Conservation (phyloP, 148 eudicot species). For the Camellia japonica region DNA sequence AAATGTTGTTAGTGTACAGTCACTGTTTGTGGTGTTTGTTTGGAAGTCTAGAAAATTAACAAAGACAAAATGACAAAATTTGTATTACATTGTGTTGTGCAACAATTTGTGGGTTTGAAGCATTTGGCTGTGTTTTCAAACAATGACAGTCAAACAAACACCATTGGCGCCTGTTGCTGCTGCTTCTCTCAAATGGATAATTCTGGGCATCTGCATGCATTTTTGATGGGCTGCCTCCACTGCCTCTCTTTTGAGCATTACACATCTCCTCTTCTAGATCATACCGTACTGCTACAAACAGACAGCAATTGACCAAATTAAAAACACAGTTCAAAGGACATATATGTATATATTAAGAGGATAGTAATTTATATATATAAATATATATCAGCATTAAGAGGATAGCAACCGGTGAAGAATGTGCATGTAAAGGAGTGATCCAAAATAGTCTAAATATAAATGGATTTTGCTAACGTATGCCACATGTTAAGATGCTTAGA, state of each 20-base stretch:
- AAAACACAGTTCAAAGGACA: background rate
- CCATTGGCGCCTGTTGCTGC: slow-evolving; percentile 49
- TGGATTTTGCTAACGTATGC: too few species aligned
- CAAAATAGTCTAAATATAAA: too few species aligned
- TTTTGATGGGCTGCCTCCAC: slow-evolving; percentile 35
- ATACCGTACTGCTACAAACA: slow-evolving; percentile 57
- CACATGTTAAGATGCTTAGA: too few species aligned
- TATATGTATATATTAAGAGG: background rate
- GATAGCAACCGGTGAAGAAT: background rate
- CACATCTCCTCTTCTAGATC: slow-evolving; percentile 76
- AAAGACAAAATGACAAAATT: background rate
- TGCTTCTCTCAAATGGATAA: slow-evolving; percentile 45
- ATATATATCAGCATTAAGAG: background rate
- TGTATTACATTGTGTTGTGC: background rate
- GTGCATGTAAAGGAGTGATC: background rate
- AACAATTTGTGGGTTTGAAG: too few species aligned
- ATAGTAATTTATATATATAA: too few species aligned
- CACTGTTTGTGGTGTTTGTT: background rate
- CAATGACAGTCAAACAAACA: background rate
- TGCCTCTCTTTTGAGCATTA: slow-evolving; percentile 46
- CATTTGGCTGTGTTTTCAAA: too few species aligned
- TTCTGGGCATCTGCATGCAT: slow-evolving; percentile 42
- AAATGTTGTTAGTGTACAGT: background rate
- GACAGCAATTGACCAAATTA: slow-evolving; percentile 9
- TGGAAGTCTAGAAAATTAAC: slow-evolving; percentile 1